Evolutionary conservation across 2,329 filamentous ascomycete species (phyloP).

Genomic region (Neurospora sp.): DNA sequence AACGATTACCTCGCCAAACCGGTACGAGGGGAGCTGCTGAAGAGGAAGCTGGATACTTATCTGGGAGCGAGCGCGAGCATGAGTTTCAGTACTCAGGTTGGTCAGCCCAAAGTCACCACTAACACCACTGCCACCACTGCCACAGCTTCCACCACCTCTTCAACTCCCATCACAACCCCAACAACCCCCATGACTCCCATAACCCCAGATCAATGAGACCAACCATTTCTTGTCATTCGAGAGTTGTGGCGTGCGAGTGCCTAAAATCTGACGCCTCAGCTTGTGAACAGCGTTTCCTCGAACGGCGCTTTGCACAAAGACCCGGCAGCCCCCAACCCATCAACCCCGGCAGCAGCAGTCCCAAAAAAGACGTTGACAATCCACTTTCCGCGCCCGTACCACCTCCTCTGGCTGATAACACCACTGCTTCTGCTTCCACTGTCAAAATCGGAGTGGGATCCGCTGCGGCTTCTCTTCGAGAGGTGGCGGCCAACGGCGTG

Average conservation of each 20-base stretch:
- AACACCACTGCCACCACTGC: neutral
- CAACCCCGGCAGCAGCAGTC: neutral
- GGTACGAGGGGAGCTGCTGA: conserved; percentile 79
- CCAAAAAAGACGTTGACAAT: neutral
- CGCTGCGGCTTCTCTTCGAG: neutral
- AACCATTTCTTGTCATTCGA: neutral
- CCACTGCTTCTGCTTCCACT: neutral
- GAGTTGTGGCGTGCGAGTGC: neutral
- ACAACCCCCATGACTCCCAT: neutral
- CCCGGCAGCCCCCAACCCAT: neutral
- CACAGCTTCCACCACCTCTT: neutral
- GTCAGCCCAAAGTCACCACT: conserved; percentile 2
- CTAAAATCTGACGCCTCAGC: neutral
- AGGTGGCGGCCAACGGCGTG: neutral
- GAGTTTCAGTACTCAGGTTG: conserved; percentile 5
- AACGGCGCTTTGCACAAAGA: neutral
- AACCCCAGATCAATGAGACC: neutral
- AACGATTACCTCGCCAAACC: conserved; percentile 96
- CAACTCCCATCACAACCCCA: neutral
- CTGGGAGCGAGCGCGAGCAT: conserved; percentile 22
- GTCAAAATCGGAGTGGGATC: neutral
- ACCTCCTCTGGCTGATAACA: neutral
- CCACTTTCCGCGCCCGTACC: neutral
- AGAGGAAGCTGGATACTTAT: conserved; percentile 63
- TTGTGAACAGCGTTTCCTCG: neutral